phyloP scores from a whole-genome alignment of 2,329 filamentous ascomycete species.

The Fusarium protoensiforme region DNA sequence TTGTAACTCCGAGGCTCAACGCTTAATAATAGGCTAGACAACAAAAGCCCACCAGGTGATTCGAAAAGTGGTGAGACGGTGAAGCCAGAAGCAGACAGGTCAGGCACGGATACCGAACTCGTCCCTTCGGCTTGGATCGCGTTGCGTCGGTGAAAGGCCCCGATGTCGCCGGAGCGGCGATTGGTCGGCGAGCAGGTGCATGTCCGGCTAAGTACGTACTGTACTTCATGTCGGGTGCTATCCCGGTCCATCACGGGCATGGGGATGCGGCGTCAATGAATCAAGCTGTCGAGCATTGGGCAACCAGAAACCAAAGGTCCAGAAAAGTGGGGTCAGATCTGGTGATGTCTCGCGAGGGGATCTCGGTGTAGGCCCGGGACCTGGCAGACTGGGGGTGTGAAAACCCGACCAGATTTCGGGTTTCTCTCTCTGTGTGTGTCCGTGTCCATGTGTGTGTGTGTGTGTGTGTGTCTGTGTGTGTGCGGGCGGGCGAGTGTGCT shows the following conservation, averaged over 20 bases:
- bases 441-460: background rate
- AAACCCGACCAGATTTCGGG: background rate
- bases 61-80: constrained; percentile 3
- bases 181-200: constrained; percentile 6
- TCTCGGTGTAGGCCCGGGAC: constrained; percentile 38
- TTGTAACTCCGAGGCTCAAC: background rate
- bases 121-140: constrained; percentile 26
- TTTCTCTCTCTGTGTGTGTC: background rate
- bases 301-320: constrained; percentile 10
- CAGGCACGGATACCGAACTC: background rate
- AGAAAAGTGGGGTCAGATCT: constrained; percentile 26
- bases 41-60: background rate
- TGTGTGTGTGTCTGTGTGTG: background rate
- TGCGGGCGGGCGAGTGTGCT: background rate
- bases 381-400: constrained; percentile 9
- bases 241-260: constrained; percentile 7
- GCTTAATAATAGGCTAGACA: background rate
- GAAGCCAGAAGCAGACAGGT: constrained; percentile 1
- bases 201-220: constrained; percentile 1
- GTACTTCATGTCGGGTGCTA: constrained; percentile 5
- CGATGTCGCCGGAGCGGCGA: constrained; percentile 10
- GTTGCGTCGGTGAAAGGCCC: constrained; percentile 31
- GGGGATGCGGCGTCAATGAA: constrained; percentile 14
- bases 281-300: constrained; percentile 20
- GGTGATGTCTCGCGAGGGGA: constrained; percentile 36